Percentiles rank a stretch among this genome's conserved stretches.
Conservation (phyloP, 202 grass and related monocot species). For the Schoenoplectus tabernaemontani region DNA sequence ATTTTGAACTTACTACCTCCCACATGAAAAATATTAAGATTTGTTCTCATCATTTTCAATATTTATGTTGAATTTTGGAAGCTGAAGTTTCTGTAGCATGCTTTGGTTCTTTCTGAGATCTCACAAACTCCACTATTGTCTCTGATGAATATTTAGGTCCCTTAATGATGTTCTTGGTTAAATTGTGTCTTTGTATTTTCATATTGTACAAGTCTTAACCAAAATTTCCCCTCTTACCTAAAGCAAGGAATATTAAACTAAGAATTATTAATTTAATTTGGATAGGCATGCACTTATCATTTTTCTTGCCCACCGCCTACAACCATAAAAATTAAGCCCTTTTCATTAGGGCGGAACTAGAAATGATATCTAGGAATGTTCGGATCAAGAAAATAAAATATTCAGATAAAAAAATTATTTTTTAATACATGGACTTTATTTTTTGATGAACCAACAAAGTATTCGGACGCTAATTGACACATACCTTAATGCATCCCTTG, state of each 20-base stretch:
- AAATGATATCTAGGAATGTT: too few species aligned
- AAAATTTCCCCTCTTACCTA: background rate
- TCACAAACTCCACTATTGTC: background rate
- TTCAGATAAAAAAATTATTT: too few species aligned
- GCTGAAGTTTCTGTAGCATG: background rate
- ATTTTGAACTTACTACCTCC: too few species aligned
- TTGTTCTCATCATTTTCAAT: too few species aligned
- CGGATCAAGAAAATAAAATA: too few species aligned
- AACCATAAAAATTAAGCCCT: background rate
- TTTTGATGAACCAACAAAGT: too few species aligned
- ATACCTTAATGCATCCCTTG: too few species aligned
- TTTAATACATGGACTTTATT: too few species aligned
- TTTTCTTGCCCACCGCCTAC: conserved; percentile 1
- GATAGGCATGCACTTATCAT: background rate
- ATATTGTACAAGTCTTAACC: background rate
- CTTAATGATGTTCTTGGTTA: background rate
- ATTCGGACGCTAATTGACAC: too few species aligned
- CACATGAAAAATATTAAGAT: too few species aligned
- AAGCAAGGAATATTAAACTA: background rate
- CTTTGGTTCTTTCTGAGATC: background rate
- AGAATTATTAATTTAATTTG: background rate
- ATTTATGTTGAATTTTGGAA: background rate
- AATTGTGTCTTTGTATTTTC: background rate
- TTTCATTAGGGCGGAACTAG: too few species aligned
- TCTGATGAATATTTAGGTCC: background rate